Base-by-base conservation (phyloP, 768 basidiomycete genomes). In the Trametes gibbosa region DNA sequence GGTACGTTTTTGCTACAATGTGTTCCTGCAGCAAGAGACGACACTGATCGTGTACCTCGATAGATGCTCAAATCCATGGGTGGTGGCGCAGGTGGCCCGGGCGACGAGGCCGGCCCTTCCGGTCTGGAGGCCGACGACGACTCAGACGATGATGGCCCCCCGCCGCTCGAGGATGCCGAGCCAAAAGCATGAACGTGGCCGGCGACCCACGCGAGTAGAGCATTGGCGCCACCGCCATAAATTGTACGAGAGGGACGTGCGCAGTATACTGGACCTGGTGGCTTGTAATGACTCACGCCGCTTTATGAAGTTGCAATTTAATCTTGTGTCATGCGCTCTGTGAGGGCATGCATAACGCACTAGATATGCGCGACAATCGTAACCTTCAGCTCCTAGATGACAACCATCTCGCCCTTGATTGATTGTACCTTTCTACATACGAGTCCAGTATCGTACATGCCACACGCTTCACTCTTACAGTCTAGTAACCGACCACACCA, bases 81-180 rank as follows among this genome's bases (percentile, higher is more conserved):
- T 23, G 64, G 55, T 19, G 56, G 56, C 27, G 75, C 65, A 27
- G 68, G 56, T 23, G 64, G 57, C 27, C 63, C 50, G 19, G 43
- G 21, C 21, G 58, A 52, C 27, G 65, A 53, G 10, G 64, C 57
- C 1, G 72, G 65, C 24, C 65, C 56, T 13, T 63, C 67, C 7
- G 65, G 66, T 39, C 65, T 39, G 4, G 70, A 42, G 25, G 76
- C 62, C 19, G 79, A 68, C 23, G 77, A 79, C 41, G 83, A 81
- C 5, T 71, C 69, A 37, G 78, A 79, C 34, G 85, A 84, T 49
- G 88, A 86, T 41, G 89, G 84, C 50, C 90, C 89, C 56, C 91
- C 91, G 51, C 88, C 90, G 65, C 86, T 93, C 47, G 91, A 92
- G 75, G 84, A 85, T n/a, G 78, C 77, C 29, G 80, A 82, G 66